Evolutionary conservation across 352 stramenopile species (phyloP).

Genomic region (Aphanomyces invadans): DNA sequence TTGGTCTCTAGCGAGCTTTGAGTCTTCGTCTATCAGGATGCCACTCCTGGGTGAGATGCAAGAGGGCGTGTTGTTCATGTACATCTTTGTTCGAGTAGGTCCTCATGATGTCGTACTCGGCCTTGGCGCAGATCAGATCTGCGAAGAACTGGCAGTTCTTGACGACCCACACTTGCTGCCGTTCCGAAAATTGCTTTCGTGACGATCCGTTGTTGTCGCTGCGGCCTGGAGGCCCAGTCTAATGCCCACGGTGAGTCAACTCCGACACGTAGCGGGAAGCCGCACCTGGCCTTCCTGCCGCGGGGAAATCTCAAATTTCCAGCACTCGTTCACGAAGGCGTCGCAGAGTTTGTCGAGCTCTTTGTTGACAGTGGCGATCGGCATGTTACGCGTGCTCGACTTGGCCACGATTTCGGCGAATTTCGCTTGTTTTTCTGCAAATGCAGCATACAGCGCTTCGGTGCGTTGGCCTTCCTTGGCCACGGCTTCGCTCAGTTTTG

Average conservation of each 20-base stretch:
- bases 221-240: constrained; percentile 2
- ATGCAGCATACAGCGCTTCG: constrained; percentile 68
- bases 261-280: constrained; percentile 26
- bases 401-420: constrained; percentile 68
- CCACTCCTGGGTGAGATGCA: no score
- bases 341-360: constrained; percentile 74
- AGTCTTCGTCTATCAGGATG: not conserved
- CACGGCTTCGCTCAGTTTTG: constrained; percentile 56
- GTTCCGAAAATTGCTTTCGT: constrained; percentile 73
- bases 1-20: constrained; percentile 23
- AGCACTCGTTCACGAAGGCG: constrained; percentile 74
- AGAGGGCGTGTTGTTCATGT: no score
- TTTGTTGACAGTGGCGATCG: constrained; percentile 64
- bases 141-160: constrained; percentile 78
- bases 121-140: constrained; percentile 60
- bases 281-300: constrained; percentile 27
- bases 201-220: constrained; percentile 18
- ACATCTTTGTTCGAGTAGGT: constrained; percentile 55
- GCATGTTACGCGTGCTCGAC: constrained; percentile 78
- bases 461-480: constrained; percentile 76
- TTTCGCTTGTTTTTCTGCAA: constrained; percentile 74
- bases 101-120: constrained; percentile 70
- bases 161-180: constrained; percentile 65
- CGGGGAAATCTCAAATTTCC: constrained; percentile 80
- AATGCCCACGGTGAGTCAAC: constrained; percentile 33